Evolutionary conservation across 2,329 filamentous ascomycete species (phyloP).

Genomic region (Monosporascus sp.): DNA sequence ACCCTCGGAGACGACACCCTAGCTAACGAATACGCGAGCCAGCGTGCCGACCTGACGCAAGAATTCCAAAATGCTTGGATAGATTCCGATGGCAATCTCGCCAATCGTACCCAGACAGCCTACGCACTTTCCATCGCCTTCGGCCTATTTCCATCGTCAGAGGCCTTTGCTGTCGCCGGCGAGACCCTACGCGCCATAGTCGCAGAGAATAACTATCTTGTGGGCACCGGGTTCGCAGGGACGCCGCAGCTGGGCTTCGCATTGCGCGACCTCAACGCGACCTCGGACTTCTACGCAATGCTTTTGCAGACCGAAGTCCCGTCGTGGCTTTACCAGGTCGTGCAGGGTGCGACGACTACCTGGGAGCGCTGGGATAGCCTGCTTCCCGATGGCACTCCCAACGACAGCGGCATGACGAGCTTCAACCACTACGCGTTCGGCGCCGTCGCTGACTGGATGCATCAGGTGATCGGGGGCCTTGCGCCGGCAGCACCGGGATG

Average conservation of each 20-base stretch:
- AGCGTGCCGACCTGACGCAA: conserved; percentile 12
- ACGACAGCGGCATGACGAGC: conserved; percentile 42
- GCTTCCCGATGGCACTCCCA: conserved; percentile 36
- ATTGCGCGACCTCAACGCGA: conserved; percentile 21
- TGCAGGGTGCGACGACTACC: conserved; percentile 39
- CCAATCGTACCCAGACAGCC: conserved; percentile 35
- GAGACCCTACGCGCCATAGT: conserved; percentile 26
- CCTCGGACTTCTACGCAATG: conserved; percentile 39
- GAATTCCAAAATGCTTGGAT: conserved; percentile 30
- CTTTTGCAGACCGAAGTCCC: conserved; percentile 38
- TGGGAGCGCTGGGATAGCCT: conserved; percentile 49
- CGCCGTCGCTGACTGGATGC: conserved; percentile 41
- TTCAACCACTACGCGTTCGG: conserved; percentile 48
- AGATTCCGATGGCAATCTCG: conserved; percentile 20
- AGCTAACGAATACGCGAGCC: conserved; percentile 13
- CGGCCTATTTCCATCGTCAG: conserved; percentile 21
- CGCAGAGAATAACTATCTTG: conserved; percentile 25
- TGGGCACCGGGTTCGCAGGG: conserved; percentile 39
- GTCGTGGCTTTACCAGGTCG: conserved; percentile 43
- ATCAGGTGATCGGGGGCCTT: conserved; percentile 36
- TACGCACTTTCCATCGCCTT: conserved; percentile 33
- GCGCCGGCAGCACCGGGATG: conserved; percentile 34
- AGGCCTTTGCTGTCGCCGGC: conserved; percentile 14
- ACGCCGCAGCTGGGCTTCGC: conserved; percentile 33
- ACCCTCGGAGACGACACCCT: conserved; percentile 25